Conservation (phyloP, 2,329 filamentous ascomycete genomes). For the Paramyrothecium sp. region DNA sequence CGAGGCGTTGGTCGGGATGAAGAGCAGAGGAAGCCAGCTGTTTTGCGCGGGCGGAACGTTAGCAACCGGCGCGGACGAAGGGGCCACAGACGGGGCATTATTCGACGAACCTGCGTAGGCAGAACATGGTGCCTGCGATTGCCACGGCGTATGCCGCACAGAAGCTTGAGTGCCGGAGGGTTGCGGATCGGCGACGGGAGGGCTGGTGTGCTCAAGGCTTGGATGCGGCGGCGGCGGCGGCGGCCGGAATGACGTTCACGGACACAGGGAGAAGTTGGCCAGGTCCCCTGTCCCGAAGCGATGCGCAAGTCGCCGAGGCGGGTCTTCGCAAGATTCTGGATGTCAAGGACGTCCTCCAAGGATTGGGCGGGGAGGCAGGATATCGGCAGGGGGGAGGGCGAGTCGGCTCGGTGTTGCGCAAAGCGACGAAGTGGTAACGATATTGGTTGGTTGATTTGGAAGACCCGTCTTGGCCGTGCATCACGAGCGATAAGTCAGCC, state of each 20-base stretch:
- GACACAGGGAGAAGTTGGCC: neutral
- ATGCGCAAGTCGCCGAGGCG: neutral
- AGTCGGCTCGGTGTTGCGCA: neutral
- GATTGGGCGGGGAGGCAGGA: neutral
- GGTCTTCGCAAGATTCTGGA: neutral
- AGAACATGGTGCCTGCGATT: slow-evolving; percentile 50
- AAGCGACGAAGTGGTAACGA: neutral
- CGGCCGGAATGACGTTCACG: neutral
- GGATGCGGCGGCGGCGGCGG: neutral
- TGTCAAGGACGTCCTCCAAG: neutral
- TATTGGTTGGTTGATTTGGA: neutral
- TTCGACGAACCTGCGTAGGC: slow-evolving; percentile 52
- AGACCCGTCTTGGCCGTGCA: neutral
- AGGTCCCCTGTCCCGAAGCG: neutral
- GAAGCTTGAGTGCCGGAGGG: neutral
- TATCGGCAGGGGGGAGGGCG: neutral
- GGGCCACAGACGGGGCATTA: slow-evolving; percentile 8
- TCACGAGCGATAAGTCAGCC: neutral
- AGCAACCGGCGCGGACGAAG: slow-evolving; percentile 4
- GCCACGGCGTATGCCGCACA: slow-evolving; percentile 8
- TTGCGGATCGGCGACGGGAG: neutral
- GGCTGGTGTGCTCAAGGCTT: neutral
- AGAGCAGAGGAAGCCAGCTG: slow-evolving; percentile 84
- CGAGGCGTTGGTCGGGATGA: slow-evolving; percentile 83
- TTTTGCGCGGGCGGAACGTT: slow-evolving; percentile 2